Evolutionary conservation across 345 rosid genomes (phyloP).

Genomic region (Populus deltoides): DNA sequence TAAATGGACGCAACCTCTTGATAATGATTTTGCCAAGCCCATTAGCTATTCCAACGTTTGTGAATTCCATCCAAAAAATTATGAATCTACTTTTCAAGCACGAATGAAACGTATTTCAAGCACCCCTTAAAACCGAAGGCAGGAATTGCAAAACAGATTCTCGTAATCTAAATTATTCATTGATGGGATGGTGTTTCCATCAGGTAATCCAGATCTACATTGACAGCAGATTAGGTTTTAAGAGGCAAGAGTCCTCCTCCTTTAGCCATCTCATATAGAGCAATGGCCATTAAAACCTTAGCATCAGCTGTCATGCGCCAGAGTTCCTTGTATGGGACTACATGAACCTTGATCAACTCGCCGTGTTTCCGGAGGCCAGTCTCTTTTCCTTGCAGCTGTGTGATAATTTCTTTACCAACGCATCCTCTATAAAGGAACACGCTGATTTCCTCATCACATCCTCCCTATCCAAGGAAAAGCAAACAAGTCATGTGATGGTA

Average conservation of each 20-base stretch:
- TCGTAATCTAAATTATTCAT: neutral
- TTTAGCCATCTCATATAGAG: constrained; percentile 77
- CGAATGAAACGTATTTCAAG: neutral
- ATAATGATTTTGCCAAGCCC: neutral
- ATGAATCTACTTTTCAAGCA: no score
- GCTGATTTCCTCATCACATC: constrained; percentile 87
- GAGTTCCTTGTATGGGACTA: constrained; percentile 59
- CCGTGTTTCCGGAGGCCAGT: constrained; percentile 70
- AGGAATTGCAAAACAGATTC: neutral
- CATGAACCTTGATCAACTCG: constrained; percentile 72
- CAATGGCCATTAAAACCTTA: constrained; percentile 63
- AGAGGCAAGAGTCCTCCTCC: constrained; percentile 51
- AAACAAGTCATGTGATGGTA: neutral
- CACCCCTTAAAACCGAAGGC: neutral
- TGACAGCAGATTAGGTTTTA: constrained; percentile 8
- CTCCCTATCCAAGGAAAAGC: constrained; percentile 54
- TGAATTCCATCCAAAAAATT: no score
- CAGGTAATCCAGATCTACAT: neutral
- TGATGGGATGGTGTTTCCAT: neutral
- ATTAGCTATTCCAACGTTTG: no score
- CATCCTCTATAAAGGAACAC: constrained; percentile 60
- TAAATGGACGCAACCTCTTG: neutral
- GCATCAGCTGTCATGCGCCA: constrained; percentile 81
- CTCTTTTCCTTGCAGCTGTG: constrained; percentile 75
- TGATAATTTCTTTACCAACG: constrained; percentile 56